Evolutionary conservation across 2,329 filamentous ascomycete genomes (phyloP).

Genomic region (Pleoardoris graminearum): DNA sequence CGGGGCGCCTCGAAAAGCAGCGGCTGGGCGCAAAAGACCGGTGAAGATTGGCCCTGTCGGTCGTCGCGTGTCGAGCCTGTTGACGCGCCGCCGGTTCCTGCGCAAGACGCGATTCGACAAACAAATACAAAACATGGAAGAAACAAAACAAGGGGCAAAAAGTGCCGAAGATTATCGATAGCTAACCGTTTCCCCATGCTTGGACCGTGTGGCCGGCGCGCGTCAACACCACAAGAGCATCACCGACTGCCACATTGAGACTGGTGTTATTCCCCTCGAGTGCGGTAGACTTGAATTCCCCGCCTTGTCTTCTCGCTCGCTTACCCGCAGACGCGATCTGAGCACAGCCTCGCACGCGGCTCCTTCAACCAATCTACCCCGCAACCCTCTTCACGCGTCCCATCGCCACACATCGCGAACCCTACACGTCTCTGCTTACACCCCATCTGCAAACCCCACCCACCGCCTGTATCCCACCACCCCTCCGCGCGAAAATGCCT

Average conservation of each 20-base stretch:
- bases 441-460: not conserved
- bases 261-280: not conserved
- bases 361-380: too few species aligned
- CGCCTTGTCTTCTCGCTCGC: too few species aligned
- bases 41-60: conserved; percentile 22
- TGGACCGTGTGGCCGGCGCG: conserved; percentile 18
- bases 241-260: conserved; percentile 13
- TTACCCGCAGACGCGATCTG: too few species aligned
- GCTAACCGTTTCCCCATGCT: conserved; percentile 23
- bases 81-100: conserved; percentile 23
- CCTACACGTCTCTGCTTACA: conserved; percentile 3
- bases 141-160: conserved; percentile 16
- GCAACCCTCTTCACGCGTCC: not conserved
- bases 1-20: conserved; percentile 20
- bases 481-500: conserved; percentile 31
- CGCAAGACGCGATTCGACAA: conserved; percentile 35
- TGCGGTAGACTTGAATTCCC: too few species aligned
- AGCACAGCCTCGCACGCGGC: too few species aligned
- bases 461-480: not conserved
- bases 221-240: conserved; percentile 27
- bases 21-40: conserved; percentile 32
- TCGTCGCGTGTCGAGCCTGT: conserved; percentile 14
- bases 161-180: conserved; percentile 24
- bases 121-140: conserved; percentile 29
- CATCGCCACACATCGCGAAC: conserved; percentile 4